Percentiles rank a stretch among this genome's conserved stretches.
phyloP scores from a whole-genome alignment of 805 yeast genomes.

The Candida berthetii region DNA sequence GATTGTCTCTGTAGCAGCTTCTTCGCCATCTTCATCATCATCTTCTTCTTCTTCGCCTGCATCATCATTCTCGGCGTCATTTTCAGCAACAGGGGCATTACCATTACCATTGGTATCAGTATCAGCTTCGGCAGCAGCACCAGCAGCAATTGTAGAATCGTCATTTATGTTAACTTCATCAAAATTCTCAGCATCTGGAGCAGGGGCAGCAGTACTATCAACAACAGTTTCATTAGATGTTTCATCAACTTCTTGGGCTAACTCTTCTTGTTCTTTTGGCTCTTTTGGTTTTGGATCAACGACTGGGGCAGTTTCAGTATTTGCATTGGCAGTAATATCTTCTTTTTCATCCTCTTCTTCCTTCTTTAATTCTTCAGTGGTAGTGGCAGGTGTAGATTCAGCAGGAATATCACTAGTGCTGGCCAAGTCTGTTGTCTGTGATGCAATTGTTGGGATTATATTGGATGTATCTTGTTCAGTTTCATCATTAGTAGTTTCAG shows the following conservation, averaged over 20 bases:
- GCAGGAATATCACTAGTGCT: not conserved
- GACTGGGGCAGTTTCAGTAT: conserved; percentile 6
- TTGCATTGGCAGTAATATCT: conserved; percentile 8
- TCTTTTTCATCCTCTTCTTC: conserved; percentile 4
- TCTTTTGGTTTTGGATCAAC: conserved; percentile 1
- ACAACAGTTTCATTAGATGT: not conserved
- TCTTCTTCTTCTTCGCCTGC: conserved; percentile 4
- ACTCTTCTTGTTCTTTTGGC: not conserved
- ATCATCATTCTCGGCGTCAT: too few relatives aligned
- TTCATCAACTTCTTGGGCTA: not conserved
- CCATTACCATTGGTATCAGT: not conserved
- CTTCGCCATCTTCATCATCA: conserved; percentile 2
- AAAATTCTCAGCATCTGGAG: conserved; percentile 2
- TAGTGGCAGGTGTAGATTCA: not conserved
- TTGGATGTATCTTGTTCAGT: conserved; percentile 1
- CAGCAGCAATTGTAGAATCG: conserved; percentile 6
- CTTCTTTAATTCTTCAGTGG: conserved; percentile 1
- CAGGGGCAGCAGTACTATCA: conserved; percentile 1
- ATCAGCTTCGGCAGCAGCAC: conserved; percentile 3
- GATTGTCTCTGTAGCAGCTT: conserved; percentile 1
- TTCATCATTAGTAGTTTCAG: conserved; percentile 1
- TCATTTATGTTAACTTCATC: conserved; percentile 1
- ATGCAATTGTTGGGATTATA: not conserved
- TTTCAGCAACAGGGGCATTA: conserved; percentile 8
- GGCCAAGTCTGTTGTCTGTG: not conserved